Base-by-base conservation (phyloP, 164 flowering plant species). In the Aristolochia fimbriata region DNA sequence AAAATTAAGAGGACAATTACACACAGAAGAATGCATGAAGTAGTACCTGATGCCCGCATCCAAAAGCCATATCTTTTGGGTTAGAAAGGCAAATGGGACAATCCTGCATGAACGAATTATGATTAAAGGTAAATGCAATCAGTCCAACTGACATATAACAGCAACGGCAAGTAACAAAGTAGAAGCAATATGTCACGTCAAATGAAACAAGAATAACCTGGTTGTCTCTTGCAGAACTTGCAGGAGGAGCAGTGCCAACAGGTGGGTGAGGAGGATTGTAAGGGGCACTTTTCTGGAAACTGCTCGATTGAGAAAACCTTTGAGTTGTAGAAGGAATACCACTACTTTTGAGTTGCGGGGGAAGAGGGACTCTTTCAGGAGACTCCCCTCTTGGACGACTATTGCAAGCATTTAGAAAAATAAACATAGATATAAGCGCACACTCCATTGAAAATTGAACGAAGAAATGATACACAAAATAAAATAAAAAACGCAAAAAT, bases 21-120 rank as follows among this genome's bases (percentile, higher is more conserved):
- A 8, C 9, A 4, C 19, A 22, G n/a, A 50, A 50, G 48, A 4
- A 13, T 14, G 23, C 25, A 43, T n/a, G n/a, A n/a, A 41, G 37
- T 19, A n/a, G 20, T 46, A 82, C 86, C 86, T 78, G 86, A 71
- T 82, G 86, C 23, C 86, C 86, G 50, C 86, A 82, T 50, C 84
- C 84, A 63, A 82, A 82, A 2, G 84, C 84, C 82, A 80, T 78
- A 51, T 82, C 70, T 67, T 80, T 82, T 3, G 77, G 50, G 46
- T 67, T 58, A 33, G 74, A 66, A 21, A 82, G 68, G 73, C 91
- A 85, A 56, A 88, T 80, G 51, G 86, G 85, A 52, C 90, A 84
- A 47, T 77, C 65, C 93, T 88, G 81, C 23, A 52, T 23, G 6
- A 56, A 56, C 31, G 1, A 15, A 51, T 55, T 1, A 25, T 27